Evolutionary conservation across 306 rosid species (phyloP).

Genomic region (Corylus americana): DNA sequence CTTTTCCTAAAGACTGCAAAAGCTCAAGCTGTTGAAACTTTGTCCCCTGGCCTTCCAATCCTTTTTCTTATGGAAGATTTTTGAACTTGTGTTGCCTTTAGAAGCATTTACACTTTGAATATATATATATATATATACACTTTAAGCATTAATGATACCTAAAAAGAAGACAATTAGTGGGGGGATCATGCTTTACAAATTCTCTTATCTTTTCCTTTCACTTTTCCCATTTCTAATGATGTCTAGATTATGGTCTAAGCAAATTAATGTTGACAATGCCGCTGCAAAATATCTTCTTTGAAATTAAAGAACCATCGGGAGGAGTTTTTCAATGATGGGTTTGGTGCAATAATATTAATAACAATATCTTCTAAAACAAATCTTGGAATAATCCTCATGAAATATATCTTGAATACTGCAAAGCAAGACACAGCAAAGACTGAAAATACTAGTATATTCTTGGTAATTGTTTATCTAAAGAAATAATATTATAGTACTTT

Average conservation of each 20-base stretch:
- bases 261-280: slow-evolving; percentile 14
- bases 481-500: not conserved
- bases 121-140: not conserved
- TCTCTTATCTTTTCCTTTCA: not conserved
- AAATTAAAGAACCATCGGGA: slow-evolving; percentile 5
- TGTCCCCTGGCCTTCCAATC: slow-evolving; percentile 30
- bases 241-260: slow-evolving; percentile 27
- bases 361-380: not conserved
- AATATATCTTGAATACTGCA: not conserved
- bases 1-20: slow-evolving; percentile 74
- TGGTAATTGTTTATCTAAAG: not conserved
- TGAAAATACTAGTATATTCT: not conserved
- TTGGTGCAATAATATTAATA: not conserved
- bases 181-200: slow-evolving; percentile 22
- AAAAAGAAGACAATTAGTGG: slow-evolving; percentile 33
- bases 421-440: not conserved
- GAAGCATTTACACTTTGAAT: slow-evolving; percentile 8
- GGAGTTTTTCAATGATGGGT: slow-evolving; percentile 4
- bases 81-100: slow-evolving; percentile 14
- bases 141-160: slow-evolving; percentile 25
- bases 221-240: slow-evolving; percentile 22
- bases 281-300: slow-evolving; percentile 22
- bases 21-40: slow-evolving; percentile 58
- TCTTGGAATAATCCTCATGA: not conserved
- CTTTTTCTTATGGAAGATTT: not conserved